These are phyloP conservation scores for Wilcoxina mikolae DNA, from an alignment of 495 filamentous ascomycete genomes.

Conservation along the genomic window DNA sequence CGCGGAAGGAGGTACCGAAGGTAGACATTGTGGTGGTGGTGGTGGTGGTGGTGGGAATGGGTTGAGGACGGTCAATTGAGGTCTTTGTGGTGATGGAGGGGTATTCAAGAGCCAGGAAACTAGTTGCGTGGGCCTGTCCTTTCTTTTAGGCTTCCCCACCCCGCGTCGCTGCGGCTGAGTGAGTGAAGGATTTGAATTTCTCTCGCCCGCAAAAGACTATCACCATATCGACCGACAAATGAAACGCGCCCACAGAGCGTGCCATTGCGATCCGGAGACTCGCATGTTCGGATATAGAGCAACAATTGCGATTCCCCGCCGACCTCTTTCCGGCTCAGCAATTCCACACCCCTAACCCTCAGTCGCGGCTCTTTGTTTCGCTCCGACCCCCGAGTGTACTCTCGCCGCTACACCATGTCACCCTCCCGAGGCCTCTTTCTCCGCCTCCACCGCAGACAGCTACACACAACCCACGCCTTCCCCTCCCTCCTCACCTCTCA, in stretches of 20 bases:
- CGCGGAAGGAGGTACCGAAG: slow-evolving; percentile 70
- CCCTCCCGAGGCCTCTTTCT: slow-evolving; percentile 30
- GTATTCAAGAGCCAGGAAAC: neutral
- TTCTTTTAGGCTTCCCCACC: neutral
- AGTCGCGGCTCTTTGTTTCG: neutral
- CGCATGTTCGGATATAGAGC: no score
- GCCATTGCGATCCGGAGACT: no score
- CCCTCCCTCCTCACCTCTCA: slow-evolving; percentile 10
- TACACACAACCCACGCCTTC: slow-evolving; percentile 5
- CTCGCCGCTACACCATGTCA: slow-evolving; percentile 26
- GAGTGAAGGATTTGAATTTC: no score
- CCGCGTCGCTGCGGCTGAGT: neutral
- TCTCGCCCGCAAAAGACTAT: neutral
- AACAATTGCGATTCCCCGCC: no score
- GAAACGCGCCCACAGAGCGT: no score
- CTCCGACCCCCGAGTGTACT: neutral
- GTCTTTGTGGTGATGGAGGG: neutral
- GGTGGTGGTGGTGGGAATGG: slow-evolving; percentile 1
- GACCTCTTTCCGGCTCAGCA: no score
- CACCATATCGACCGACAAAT: neutral
- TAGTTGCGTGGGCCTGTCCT: neutral
- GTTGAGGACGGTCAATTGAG: neutral
- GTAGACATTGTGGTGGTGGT: slow-evolving; percentile 59
- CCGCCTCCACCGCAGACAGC: no score
- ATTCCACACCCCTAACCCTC: no score